Evolutionary conservation across 2,329 filamentous ascomycete genomes (phyloP).

Genomic region (Rutstroemia sp.): DNA sequence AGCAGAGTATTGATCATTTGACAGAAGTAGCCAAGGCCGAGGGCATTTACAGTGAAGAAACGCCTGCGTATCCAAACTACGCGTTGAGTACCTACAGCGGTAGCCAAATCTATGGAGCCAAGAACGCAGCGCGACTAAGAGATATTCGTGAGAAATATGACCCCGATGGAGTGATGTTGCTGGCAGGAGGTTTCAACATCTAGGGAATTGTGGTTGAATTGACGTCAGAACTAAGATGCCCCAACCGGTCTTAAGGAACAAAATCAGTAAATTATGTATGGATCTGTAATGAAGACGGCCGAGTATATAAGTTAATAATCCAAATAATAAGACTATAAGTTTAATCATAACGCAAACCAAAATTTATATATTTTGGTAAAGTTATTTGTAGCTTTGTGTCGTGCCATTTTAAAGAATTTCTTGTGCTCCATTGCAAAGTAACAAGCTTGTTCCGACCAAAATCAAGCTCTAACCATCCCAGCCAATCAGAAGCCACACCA

Average conservation of each 20-base stretch:
- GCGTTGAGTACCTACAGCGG: conserved; percentile 17
- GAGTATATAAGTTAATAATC: too few relatives aligned
- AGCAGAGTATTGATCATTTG: conserved; percentile 19
- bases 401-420: background rate
- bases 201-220: background rate
- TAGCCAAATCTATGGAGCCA: conserved; percentile 27
- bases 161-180: conserved; percentile 23
- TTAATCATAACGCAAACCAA: background rate
- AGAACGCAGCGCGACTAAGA: conserved; percentile 27
- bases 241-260: too few relatives aligned
- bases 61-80: conserved; percentile 18
- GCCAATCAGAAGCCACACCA: conserved; percentile 8
- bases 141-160: conserved; percentile 20
- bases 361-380: background rate
- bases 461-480: conserved; percentile 1
- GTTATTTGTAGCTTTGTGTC: background rate
- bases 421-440: too few relatives aligned
- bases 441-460: background rate
- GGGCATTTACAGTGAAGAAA: conserved; percentile 23
- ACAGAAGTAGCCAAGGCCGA: conserved; percentile 26
- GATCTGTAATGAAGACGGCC: too few relatives aligned
- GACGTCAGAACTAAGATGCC: too few relatives aligned
- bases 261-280: too few relatives aligned
- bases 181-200: conserved; percentile 15
- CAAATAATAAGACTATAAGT: background rate